These are phyloP conservation scores for Proliferodiscus dingleyae DNA, from an alignment of 2,329 filamentous ascomycete species.

Conservation along the genomic window DNA sequence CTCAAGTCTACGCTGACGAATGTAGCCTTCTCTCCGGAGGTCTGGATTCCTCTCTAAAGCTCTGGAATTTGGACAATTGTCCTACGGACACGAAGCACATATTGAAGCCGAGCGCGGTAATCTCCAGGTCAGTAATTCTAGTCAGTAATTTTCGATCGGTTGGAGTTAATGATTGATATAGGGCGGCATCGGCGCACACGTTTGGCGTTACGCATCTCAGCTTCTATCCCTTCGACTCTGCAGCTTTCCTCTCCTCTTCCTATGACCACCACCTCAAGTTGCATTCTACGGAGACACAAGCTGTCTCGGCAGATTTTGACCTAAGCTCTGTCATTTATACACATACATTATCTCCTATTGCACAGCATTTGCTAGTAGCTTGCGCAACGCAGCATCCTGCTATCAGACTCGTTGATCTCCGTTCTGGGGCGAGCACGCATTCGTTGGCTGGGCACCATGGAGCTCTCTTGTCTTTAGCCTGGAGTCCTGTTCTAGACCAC, in stretches of 20 bases:
- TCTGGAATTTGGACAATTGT: slow-evolving; percentile 78
- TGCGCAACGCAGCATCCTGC: slow-evolving; percentile 83
- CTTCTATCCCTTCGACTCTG: slow-evolving; percentile 74
- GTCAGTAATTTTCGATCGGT: no score
- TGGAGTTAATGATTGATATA: slow-evolving; percentile 10
- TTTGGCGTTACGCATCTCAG: slow-evolving; percentile 71
- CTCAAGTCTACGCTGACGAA: slow-evolving; percentile 6
- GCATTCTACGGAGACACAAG: slow-evolving; percentile 61
- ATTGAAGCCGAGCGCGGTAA: slow-evolving; percentile 50
- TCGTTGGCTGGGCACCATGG: slow-evolving; percentile 64
- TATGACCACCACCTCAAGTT: slow-evolving; percentile 75
- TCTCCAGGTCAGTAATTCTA: slow-evolving; percentile 37
- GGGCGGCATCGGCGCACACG: slow-evolving; percentile 44
- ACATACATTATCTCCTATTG: slow-evolving; percentile 70
- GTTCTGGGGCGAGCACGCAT: slow-evolving; percentile 72
- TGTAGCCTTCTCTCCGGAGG: slow-evolving; percentile 75
- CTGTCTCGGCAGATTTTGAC: slow-evolving; percentile 60
- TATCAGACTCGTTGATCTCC: slow-evolving; percentile 80
- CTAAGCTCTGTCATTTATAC: slow-evolving; percentile 67
- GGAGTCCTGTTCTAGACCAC: slow-evolving; percentile 78
- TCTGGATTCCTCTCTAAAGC: slow-evolving; percentile 73
- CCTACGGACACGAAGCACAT: slow-evolving; percentile 37
- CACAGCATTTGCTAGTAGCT: slow-evolving; percentile 72
- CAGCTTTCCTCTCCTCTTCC: slow-evolving; percentile 70
- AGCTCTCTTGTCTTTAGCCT: slow-evolving; percentile 64